Conservation (phyloP, 768 basidiomycete species). For the Exidia glandulosa region DNA sequence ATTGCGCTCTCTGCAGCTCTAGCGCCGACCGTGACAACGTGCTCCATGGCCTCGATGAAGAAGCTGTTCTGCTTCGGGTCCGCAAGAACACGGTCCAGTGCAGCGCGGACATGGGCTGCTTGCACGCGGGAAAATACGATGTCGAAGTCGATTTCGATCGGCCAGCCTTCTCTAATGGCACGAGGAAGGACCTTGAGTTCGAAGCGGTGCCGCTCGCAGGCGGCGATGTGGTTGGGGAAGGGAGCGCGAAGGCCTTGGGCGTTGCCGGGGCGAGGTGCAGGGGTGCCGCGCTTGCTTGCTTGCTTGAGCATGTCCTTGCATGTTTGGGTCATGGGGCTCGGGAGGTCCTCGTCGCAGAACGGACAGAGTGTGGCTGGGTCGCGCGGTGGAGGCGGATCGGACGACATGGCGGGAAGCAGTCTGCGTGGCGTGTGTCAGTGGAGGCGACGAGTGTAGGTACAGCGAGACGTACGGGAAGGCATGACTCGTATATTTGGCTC, state of each 20-base stretch:
- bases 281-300: conserved; percentile 31
- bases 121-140: conserved; percentile 23
- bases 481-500: no score
- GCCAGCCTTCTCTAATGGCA: conserved; percentile 66
- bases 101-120: conserved; percentile 39
- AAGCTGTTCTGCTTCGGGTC: conserved; percentile 35
- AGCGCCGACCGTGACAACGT: conserved; percentile 53
- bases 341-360: conserved; percentile 69
- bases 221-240: conserved; percentile 43
- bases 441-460: no score
- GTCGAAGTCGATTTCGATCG: conserved; percentile 56
- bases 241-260: conserved; percentile 48
- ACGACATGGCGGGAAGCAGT: no score
- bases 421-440: no score
- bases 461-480: no score
- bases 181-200: conserved; percentile 64
- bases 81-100: conserved; percentile 20
- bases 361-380: conserved; percentile 69
- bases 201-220: conserved; percentile 72
- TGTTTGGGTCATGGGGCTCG: conserved; percentile 46
- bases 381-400: no score
- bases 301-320: conserved; percentile 32
- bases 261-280: conserved; percentile 59
- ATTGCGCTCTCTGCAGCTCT: conserved; percentile 54
- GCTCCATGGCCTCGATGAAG: conserved; percentile 56